Conservation (phyloP, 441 rosid genomes). For the Erodium trifolium region DNA sequence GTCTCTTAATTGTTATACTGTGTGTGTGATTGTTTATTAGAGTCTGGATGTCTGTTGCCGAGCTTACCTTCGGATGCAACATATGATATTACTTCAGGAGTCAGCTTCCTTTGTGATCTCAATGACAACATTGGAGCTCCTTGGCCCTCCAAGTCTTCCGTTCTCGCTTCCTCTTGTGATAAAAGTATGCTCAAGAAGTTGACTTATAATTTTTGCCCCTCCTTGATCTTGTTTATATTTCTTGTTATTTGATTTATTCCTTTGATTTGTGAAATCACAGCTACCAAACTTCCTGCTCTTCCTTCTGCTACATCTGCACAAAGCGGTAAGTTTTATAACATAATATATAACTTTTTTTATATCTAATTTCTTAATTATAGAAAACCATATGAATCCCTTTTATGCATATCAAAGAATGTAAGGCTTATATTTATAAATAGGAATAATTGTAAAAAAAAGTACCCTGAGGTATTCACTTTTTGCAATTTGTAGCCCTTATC, state of each 20-base stretch:
- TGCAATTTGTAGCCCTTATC: no score
- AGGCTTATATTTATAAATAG: no score
- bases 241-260: neutral
- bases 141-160: conserved; percentile 29
- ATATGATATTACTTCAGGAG: conserved; percentile 26
- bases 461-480: no score
- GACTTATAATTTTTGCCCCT: neutral
- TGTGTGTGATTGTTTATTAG: conserved; percentile 5
- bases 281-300: conserved; percentile 29
- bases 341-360: neutral
- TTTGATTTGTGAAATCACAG: conserved; percentile 21
- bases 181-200: conserved; percentile 21
- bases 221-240: neutral
- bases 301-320: conserved; percentile 28
- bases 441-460: neutral
- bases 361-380: neutral
- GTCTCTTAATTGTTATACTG: neutral
- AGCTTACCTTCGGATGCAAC: conserved; percentile 34
- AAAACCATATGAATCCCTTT: neutral
- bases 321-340: conserved; percentile 16
- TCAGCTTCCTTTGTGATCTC: conserved; percentile 33
- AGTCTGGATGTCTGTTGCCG: conserved; percentile 33
- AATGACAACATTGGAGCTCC: conserved; percentile 35
- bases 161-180: conserved; percentile 28
- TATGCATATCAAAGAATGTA: neutral